Evolutionary conservation across 306 rosid genomes (phyloP), one percentile per base, ranked within the genome.

Genomic region (Trifolium subterraneum): DNA sequence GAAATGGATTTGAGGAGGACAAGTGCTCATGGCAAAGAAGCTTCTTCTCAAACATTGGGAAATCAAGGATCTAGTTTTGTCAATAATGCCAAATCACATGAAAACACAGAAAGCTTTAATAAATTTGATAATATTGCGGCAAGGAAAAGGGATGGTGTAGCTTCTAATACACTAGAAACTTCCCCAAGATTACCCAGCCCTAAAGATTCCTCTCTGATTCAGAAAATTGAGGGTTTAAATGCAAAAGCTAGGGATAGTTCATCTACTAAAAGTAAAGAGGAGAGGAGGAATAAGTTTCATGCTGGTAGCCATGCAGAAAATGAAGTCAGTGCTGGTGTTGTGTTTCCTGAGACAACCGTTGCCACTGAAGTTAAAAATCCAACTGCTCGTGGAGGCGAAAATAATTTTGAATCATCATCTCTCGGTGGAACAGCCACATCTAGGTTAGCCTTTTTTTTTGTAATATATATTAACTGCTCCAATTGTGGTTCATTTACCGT

Each of bases 171-270:
- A 54, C 80, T 76, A 47, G 88, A 90, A 71, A 75, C 45, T 33
- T 56, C 83, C 65, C 71, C 79, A 23, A 81, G 45, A 68, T 66
- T 81, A 39, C 78, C 86, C 83, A 79, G 84, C 62, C 71, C 86
- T 13, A 91, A 88, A 82, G 94, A 91, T 74, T 64, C 95, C 75
- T 85, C 88, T 77, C 68, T 94, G 81, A 90, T 94, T 73, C 91
- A 82, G 79, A 90, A 90, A 81, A 90, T 94, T 76, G 95, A 91
- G 87, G 95, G 97, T 81, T 81, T 94, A 77, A 94, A 94, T 90
- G 96, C 96, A 64, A 94, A 91, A 84, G 96, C 88, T 25, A 89
- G 98, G 27, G 98, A 90, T 87, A 78, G 51, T 73, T 72, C 88
- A 68, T 81, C 89, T 76, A 67, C 84, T 69, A 83, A 78, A 66